Evolutionary conservation across 495 filamentous ascomycete genomes (phyloP).

Genomic region (Neurospora sp.): DNA sequence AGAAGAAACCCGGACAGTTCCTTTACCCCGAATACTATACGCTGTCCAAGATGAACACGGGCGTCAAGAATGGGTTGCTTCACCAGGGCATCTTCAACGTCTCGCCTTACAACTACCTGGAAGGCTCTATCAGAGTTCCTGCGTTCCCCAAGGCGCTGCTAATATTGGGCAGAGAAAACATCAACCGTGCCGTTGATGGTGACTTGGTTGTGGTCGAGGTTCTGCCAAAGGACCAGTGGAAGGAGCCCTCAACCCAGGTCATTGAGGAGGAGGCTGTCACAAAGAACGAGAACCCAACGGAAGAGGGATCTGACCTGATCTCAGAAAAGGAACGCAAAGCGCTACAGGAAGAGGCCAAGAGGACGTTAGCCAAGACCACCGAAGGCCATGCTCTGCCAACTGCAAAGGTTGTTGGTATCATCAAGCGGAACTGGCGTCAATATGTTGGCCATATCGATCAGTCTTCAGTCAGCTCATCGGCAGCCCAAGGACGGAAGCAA

Average conservation of each 20-base stretch:
- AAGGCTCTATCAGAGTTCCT: conserved; percentile 80
- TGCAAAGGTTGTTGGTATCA: conserved; percentile 81
- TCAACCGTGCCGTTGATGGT: conserved; percentile 85
- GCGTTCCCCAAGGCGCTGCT: conserved; percentile 83
- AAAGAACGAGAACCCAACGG: conserved; percentile 81
- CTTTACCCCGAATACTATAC: conserved; percentile 77
- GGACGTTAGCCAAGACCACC: conserved; percentile 62
- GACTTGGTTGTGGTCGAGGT: conserved; percentile 90
- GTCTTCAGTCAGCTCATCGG: conserved; percentile 63
- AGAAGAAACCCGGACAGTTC: conserved; percentile 51
- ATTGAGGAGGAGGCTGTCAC: conserved; percentile 90
- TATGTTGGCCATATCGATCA: conserved; percentile 93
- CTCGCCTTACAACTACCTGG: conserved; percentile 94
- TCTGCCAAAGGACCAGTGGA: conserved; percentile 91
- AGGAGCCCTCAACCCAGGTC: conserved; percentile 85
- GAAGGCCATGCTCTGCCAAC: conserved; percentile 85
- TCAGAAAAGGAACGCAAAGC: conserved; percentile 77
- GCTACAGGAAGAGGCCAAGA: conserved; percentile 82
- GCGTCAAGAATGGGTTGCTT: conserved; percentile 70
- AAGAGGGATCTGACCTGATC: conserved; percentile 62
- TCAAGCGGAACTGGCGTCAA: conserved; percentile 94
- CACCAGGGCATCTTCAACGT: conserved; percentile 95
- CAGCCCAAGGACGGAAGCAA: conserved; percentile 65
- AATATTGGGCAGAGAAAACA: conserved; percentile 88
- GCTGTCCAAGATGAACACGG: conserved; percentile 92